Conservation (phyloP, 2,329 filamentous ascomycete genomes). For the Fusarium pseudocircinatum region DNA sequence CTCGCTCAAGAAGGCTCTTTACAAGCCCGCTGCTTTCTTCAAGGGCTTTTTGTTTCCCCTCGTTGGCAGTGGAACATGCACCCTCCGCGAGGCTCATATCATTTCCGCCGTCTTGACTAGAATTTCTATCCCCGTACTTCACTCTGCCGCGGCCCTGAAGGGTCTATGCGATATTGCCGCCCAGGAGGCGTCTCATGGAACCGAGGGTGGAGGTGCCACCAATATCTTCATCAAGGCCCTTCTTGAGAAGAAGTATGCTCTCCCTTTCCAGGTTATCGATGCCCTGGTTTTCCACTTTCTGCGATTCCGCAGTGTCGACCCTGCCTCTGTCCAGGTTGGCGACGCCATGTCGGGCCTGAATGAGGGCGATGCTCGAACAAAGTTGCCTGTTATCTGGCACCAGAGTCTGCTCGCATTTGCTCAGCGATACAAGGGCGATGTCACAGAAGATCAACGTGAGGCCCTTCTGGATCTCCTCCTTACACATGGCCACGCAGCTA, state of each 20-base stretch:
- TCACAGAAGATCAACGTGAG: conserved; percentile 94
- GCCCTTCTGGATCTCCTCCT: conserved; percentile 87
- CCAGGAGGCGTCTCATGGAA: conserved; percentile 83
- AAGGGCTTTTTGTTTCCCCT: conserved; percentile 95
- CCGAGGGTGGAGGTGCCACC: conserved; percentile 88
- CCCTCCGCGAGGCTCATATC: conserved; percentile 90
- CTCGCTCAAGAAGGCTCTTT: conserved; percentile 87
- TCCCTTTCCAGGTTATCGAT: conserved; percentile 95
- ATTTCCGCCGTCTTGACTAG: conserved; percentile 85
- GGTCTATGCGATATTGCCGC: conserved; percentile 94
- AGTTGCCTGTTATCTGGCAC: conserved; percentile 94
- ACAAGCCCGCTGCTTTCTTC: conserved; percentile 96
- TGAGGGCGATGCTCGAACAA: conserved; percentile 63
- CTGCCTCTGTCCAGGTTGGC: conserved; percentile 60
- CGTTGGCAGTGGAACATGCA: conserved; percentile 86
- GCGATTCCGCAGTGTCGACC: conserved; percentile 80
- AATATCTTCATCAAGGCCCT: conserved; percentile 96
- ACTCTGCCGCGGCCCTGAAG: conserved; percentile 91
- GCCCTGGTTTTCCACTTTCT: conserved; percentile 96
- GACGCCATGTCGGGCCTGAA: conserved; percentile 63
- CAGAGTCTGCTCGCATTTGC: conserved; percentile 93
- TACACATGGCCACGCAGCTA: conserved; percentile 84
- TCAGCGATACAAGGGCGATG: conserved; percentile 93
- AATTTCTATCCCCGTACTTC: conserved; percentile 88
- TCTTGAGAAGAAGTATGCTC: conserved; percentile 95